Conservation (phyloP, 176 grass and related monocot genomes). For the Oryza glumipatula region DNA sequence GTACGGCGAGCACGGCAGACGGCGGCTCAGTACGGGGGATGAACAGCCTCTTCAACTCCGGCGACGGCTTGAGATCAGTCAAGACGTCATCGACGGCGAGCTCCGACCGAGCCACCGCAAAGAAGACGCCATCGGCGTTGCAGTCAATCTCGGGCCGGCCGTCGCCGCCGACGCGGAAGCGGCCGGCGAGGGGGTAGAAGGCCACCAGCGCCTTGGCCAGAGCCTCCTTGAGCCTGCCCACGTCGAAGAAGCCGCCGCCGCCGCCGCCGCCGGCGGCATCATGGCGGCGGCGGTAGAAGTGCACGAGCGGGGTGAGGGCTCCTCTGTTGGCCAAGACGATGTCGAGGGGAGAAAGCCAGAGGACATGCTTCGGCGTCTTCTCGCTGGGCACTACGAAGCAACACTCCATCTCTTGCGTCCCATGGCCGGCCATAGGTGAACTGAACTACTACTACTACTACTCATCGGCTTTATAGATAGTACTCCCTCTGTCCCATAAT, state of each 20-base stretch:
- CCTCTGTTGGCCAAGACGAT: too few relatives aligned
- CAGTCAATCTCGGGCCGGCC: neutral
- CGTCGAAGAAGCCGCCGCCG: neutral
- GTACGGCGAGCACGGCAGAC: neutral
- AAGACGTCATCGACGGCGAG: conserved; percentile 15
- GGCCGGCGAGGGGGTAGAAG: conserved; percentile 55
- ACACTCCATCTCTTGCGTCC: too few relatives aligned
- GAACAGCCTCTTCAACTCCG: too few relatives aligned
- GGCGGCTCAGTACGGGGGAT: neutral
- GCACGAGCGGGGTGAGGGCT: too few relatives aligned
- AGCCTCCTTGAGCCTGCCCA: conserved; percentile 25
- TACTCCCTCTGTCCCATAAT: too few relatives aligned
- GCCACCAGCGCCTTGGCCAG: conserved; percentile 41
- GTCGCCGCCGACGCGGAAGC: neutral
- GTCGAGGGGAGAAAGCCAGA: too few relatives aligned
- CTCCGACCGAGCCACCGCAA: conserved; percentile 19
- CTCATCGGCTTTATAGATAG: too few relatives aligned
- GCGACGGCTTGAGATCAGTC: too few relatives aligned
- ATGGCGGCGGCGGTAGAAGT: neutral
- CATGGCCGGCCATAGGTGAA: too few relatives aligned
- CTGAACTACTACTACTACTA: too few relatives aligned
- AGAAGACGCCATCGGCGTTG: conserved; percentile 38
- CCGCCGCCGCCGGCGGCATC: neutral
- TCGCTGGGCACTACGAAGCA: too few relatives aligned
- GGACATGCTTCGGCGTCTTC: too few relatives aligned